A percentile compares a stretch with the other conserved stretches of the same genome.
Conservation (phyloP, 768 basidiomycete genomes). For the Lentinula detonsa region DNA sequence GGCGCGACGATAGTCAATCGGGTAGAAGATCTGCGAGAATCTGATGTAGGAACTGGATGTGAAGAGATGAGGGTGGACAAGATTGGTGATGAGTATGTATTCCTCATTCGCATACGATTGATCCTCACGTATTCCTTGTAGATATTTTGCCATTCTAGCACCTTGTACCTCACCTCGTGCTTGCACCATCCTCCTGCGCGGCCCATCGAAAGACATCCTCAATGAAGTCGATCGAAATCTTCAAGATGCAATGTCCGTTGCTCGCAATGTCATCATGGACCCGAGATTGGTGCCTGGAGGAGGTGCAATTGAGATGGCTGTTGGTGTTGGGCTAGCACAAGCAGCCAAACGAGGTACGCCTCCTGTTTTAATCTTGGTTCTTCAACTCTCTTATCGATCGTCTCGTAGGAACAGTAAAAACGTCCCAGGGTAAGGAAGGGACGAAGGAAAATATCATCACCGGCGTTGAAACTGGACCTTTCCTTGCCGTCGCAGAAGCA, state of each 20-base stretch:
- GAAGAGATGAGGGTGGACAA: constrained; percentile 97
- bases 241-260: constrained; percentile 96
- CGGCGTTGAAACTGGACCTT: constrained; percentile 90
- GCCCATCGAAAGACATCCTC: constrained; percentile 96
- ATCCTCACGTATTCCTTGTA: not conserved
- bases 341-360: not conserved
- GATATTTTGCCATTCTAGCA: constrained; percentile 97
- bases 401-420: not conserved
- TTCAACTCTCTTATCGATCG: not conserved
- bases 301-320: constrained; percentile 98
- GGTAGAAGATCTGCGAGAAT: constrained; percentile 87
- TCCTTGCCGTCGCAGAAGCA: constrained; percentile 88
- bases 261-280: constrained; percentile 95
- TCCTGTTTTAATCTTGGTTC: not conserved
- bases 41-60: constrained; percentile 88
- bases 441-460: constrained; percentile 73
- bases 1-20: constrained; percentile 97
- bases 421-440: constrained; percentile 16
- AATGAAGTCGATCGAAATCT: constrained; percentile 98
- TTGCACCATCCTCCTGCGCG: constrained; percentile 95
- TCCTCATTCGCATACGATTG: constrained; percentile 15
- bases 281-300: constrained; percentile 92
- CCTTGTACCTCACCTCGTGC: constrained; percentile 89
- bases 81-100: constrained; percentile 83
- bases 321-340: constrained; percentile 75